Evolutionary conservation across 306 rosid species (phyloP).

Genomic region (Cyclanthera cordifolia): DNA sequence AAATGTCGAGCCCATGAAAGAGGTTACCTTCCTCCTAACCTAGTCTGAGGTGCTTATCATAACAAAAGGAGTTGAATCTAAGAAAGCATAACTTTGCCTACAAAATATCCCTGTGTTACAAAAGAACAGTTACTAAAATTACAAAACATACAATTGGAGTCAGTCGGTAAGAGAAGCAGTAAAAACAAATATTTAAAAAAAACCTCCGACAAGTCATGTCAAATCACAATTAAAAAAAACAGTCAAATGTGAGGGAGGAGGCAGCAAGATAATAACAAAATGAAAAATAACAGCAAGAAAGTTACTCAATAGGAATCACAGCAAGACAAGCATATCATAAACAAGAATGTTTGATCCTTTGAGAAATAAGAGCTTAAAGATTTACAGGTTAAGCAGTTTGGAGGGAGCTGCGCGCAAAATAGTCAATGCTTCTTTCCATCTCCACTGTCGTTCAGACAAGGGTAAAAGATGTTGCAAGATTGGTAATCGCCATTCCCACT

Average conservation of each 20-base stretch:
- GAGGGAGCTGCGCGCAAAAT: constrained; percentile 96
- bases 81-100: neutral
- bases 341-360: constrained; percentile 5
- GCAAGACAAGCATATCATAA: constrained; percentile 5
- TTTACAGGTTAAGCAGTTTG: constrained; percentile 92
- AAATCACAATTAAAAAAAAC: neutral
- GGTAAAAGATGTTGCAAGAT: constrained; percentile 91
- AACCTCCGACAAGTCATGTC: neutral
- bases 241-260: neutral
- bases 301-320: neutral
- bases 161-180: neutral
- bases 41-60: too few relatives aligned
- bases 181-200: neutral
- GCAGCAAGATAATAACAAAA: neutral
- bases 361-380: constrained; percentile 4
- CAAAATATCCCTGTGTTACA: neutral
- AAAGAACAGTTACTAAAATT: neutral
- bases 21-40: too few relatives aligned
- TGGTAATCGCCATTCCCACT: constrained; percentile 98
- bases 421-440: constrained; percentile 90
- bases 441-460: constrained; percentile 86
- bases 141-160: neutral
- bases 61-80: neutral
- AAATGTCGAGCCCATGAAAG: too few relatives aligned
- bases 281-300: neutral